These are phyloP conservation scores for Dentipellis fragilis DNA, from an alignment of 768 basidiomycete genomes.

Conservation along the genomic window DNA sequence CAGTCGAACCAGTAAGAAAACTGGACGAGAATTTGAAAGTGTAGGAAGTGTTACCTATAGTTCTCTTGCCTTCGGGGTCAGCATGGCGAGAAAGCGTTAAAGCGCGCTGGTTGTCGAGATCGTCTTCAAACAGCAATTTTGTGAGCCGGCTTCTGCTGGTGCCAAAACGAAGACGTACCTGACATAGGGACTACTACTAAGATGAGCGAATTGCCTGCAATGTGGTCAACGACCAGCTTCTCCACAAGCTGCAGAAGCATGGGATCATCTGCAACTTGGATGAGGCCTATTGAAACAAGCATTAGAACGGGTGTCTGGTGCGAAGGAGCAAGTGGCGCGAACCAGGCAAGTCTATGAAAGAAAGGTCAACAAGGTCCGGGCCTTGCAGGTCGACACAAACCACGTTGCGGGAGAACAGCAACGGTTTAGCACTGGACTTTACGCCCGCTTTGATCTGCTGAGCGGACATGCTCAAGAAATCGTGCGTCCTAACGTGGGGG, in stretches of 20 bases:
- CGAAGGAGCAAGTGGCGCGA: not conserved
- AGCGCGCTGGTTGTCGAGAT: conserved; percentile 51
- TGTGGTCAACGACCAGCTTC: conserved; percentile 36
- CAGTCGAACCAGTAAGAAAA: not conserved
- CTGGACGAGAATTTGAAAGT: not conserved
- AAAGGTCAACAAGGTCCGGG: conserved; percentile 17
- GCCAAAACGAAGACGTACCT: conserved; percentile 22
- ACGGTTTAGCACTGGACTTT: not conserved
- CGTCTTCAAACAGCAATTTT: conserved; percentile 26
- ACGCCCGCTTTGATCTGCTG: not conserved
- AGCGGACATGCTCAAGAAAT: conserved; percentile 8
- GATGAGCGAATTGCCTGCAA: conserved; percentile 42
- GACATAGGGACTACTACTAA: conserved; percentile 45
- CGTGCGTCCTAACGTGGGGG: conserved; percentile 24
- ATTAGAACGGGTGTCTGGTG: not conserved
- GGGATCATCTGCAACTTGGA: conserved; percentile 34
- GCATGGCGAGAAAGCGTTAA: conserved; percentile 33
- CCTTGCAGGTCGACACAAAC: conserved; percentile 19
- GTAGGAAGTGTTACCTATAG: conserved; percentile 31
- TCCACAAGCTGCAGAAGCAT: conserved; percentile 35
- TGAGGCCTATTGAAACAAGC: conserved; percentile 28
- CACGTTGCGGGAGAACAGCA: conserved; percentile 18
- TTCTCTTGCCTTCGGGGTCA: conserved; percentile 39
- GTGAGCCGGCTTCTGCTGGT: not conserved
- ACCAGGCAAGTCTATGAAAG: conserved; percentile 21